phyloP scores from a whole-genome alignment of 345 rosid genomes.

The Hypericum perforatum region DNA sequence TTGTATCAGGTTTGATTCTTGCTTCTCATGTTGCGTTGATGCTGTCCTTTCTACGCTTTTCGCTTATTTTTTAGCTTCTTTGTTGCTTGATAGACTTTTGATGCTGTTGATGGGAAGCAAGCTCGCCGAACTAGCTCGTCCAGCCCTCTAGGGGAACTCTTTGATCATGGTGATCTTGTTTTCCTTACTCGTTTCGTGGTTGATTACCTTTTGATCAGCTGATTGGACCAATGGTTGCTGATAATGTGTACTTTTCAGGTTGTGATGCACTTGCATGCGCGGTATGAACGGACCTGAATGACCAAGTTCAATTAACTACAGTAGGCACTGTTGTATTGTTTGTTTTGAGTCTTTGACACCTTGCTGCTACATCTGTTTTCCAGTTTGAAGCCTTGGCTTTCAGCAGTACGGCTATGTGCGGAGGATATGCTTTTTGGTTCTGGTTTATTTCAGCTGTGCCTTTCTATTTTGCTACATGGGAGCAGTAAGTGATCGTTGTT shows the following conservation, averaged over 20 bases:
- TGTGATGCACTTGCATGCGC: conserved; percentile 99
- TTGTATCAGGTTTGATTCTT: conserved; percentile 66
- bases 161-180: conserved; percentile 62
- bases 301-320: no score
- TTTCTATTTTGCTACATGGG: conserved; percentile 96
- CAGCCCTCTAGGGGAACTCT: conserved; percentile 91
- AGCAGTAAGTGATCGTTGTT: conserved; percentile 44
- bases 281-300: conserved; percentile 31
- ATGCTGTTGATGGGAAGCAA: conserved; percentile 99
- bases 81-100: conserved; percentile 59
- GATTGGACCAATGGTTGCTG: conserved; percentile 10
- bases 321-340: not conserved
- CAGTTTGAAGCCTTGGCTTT: conserved; percentile 87
- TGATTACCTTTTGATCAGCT: conserved; percentile 1
- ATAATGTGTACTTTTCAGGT: conserved; percentile 40
- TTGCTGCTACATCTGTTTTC: conserved; percentile 10
- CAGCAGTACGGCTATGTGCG: conserved; percentile 94
- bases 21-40: not conserved
- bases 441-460: conserved; percentile 96
- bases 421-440: conserved; percentile 81
- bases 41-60: no score
- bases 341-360: no score
- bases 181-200: conserved; percentile 4
- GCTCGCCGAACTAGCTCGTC: conserved; percentile 83
- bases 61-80: not conserved